Conservation (phyloP, 2,329 filamentous ascomycete genomes). For the Hirsutella minnesotensis region DNA sequence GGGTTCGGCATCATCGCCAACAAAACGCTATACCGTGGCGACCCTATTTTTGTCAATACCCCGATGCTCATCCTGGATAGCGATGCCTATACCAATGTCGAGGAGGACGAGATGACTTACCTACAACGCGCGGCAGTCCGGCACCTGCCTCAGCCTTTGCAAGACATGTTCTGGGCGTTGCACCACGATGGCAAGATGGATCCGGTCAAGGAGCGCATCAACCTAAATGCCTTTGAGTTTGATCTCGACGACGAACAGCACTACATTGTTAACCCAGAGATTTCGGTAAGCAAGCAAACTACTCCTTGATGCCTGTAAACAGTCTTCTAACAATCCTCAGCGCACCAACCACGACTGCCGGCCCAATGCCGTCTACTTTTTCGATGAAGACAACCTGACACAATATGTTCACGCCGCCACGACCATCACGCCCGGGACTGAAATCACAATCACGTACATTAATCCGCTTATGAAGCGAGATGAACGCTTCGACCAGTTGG, state of each 20-base stretch:
- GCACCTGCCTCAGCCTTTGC: constrained; percentile 2
- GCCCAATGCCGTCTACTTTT: constrained; percentile 31
- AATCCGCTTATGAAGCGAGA: constrained; percentile 14
- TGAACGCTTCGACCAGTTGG: constrained; percentile 17
- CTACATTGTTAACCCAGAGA: constrained; percentile 7
- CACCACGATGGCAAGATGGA: constrained; percentile 1
- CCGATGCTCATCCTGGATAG: constrained; percentile 6
- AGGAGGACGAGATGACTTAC: neutral
- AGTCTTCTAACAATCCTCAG: constrained; percentile 11
- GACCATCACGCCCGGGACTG: constrained; percentile 27
- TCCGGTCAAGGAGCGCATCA: constrained; percentile 4
- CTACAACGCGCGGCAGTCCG: constrained; percentile 4
- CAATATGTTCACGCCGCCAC: constrained; percentile 27
- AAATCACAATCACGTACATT: constrained; percentile 31
- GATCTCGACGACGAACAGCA: neutral
- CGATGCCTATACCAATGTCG: neutral
- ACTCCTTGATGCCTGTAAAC: neutral
- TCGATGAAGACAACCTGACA: constrained; percentile 23
- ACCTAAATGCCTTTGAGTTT: constrained; percentile 8
- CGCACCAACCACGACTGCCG: constrained; percentile 34
- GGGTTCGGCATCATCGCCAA: constrained; percentile 14
- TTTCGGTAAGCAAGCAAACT: constrained; percentile 3
- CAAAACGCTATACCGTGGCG: constrained; percentile 10
- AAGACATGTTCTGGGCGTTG: constrained; percentile 4
- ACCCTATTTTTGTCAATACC: constrained; percentile 7